Conservation (phyloP, 768 basidiomycete genomes). For the Termitomyces sp. region DNA sequence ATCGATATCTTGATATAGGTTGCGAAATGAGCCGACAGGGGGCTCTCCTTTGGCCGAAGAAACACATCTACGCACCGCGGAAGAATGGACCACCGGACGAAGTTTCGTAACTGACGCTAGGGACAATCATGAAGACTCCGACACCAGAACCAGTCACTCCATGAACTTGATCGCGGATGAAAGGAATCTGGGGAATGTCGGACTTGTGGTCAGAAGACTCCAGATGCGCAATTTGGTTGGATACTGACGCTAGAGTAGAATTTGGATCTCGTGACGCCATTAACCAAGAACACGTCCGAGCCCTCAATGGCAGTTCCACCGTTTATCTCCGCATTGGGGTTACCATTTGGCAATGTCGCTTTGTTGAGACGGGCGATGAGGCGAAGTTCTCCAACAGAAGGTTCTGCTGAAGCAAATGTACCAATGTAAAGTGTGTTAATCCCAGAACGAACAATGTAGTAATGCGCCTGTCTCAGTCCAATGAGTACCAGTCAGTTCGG, state of each 20-base stretch:
- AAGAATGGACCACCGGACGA: slow-evolving; percentile 47
- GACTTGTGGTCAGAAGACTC: background rate
- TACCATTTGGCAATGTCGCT: slow-evolving; percentile 33
- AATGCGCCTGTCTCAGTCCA: slow-evolving; percentile 30
- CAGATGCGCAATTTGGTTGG: background rate
- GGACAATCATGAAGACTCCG: slow-evolving; percentile 40
- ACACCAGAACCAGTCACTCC: slow-evolving; percentile 41
- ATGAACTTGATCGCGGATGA: slow-evolving; percentile 47
- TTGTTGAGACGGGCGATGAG: slow-evolving; percentile 42
- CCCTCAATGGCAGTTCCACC: slow-evolving; percentile 42
- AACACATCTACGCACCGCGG: slow-evolving; percentile 25
- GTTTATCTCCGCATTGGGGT: slow-evolving; percentile 30
- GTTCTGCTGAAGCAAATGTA: slow-evolving; percentile 40
- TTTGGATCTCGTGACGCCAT: slow-evolving; percentile 43
- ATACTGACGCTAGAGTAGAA: slow-evolving; percentile 38
- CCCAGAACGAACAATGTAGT: slow-evolving; percentile 38
- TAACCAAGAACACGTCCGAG: slow-evolving; percentile 36
- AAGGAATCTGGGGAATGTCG: slow-evolving; percentile 27
- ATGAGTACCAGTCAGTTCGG: background rate
- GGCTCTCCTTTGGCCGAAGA: background rate
- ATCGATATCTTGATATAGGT: slow-evolving; percentile 30
- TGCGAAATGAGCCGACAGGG: background rate
- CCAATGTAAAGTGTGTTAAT: slow-evolving; percentile 41
- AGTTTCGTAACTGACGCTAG: slow-evolving; percentile 37
- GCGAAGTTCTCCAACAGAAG: slow-evolving; percentile 40